Conservation (phyloP, 768 basidiomycete genomes). For the Collybia sordida region DNA sequence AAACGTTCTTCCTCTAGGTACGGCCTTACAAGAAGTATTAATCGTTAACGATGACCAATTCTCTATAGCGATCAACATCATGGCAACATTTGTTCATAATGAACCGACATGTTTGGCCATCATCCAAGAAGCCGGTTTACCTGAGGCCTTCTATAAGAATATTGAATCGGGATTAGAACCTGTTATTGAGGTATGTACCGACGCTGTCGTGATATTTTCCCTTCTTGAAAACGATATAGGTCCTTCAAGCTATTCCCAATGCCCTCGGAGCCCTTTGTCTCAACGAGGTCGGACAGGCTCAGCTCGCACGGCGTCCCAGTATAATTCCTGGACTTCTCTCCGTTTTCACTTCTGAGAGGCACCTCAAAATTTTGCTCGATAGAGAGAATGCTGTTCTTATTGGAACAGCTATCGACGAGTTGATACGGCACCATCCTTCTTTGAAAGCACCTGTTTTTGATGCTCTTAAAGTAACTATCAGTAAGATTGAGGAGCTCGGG, state of each 20-base stretch:
- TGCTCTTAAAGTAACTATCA: conserved; percentile 67
- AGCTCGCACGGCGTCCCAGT: conserved; percentile 71
- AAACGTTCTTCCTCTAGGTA: conserved; percentile 82
- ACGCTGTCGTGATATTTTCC: neutral
- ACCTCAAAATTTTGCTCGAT: conserved; percentile 83
- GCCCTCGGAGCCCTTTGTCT: conserved; percentile 96
- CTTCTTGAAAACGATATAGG: conserved; percentile 40
- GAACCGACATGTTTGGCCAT: conserved; percentile 93
- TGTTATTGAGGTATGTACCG: conserved; percentile 70
- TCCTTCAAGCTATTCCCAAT: conserved; percentile 90
- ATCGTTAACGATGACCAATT: conserved; percentile 6
- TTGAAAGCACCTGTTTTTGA: conserved; percentile 81
- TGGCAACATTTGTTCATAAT: conserved; percentile 97
- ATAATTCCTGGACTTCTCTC: conserved; percentile 85
- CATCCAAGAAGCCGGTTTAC: conserved; percentile 90
- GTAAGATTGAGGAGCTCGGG: conserved; percentile 75
- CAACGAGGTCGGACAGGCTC: conserved; percentile 85
- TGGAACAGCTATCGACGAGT: conserved; percentile 90
- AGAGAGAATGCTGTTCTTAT: conserved; percentile 91
- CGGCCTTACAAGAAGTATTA: conserved; percentile 19
- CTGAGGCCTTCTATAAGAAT: conserved; percentile 84
- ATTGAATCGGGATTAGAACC: conserved; percentile 86
- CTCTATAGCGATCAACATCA: conserved; percentile 80
- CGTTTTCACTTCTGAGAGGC: conserved; percentile 82
- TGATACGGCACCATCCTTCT: conserved; percentile 92